Percentiles rank a stretch among this genome's conserved stretches.
Evolutionary conservation across 305 asterid species (phyloP).

Genomic region (Stenogyne calaminthoides): DNA sequence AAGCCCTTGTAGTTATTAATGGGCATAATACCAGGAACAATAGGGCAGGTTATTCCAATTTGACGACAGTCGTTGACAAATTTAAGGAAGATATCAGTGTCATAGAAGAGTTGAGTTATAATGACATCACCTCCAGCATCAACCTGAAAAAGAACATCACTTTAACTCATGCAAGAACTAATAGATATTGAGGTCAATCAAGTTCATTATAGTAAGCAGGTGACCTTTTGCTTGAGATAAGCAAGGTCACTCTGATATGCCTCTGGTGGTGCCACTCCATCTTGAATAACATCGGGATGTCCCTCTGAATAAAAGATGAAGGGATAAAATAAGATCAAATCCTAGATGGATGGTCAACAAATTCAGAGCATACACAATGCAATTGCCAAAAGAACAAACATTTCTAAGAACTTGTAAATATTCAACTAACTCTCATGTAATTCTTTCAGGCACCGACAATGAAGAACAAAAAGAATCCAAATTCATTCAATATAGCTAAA

Average conservation of each 20-base stretch:
- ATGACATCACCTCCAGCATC: constrained; percentile 97
- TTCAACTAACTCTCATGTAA: background rate
- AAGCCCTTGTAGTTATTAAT: constrained; percentile 95
- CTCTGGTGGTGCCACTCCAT: constrained; percentile 69
- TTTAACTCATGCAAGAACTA: constrained; percentile 15
- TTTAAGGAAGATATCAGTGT: constrained; percentile 89
- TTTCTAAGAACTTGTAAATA: background rate
- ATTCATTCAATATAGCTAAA: background rate
- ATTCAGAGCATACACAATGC: background rate
- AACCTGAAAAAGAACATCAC: constrained; percentile 55
- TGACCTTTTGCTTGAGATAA: constrained; percentile 88
- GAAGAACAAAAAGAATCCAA: constrained; percentile 3
- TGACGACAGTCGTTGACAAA: constrained; percentile 93
- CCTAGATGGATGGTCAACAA: background rate
- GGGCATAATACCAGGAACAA: constrained; percentile 98
- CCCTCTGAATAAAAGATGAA: constrained; percentile 62
- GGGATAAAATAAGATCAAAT: constrained; percentile 15
- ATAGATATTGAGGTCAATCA: constrained; percentile 11
- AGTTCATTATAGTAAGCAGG: constrained; percentile 5
- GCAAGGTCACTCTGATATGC: constrained; percentile 78
- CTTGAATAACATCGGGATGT: constrained; percentile 88
- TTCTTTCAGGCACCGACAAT: background rate
- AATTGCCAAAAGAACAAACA: background rate
- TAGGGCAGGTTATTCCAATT: constrained; percentile 85
- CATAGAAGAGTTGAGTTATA: constrained; percentile 91